Conservation (phyloP, 306 rosid genomes). For the Parietaria judaica region DNA sequence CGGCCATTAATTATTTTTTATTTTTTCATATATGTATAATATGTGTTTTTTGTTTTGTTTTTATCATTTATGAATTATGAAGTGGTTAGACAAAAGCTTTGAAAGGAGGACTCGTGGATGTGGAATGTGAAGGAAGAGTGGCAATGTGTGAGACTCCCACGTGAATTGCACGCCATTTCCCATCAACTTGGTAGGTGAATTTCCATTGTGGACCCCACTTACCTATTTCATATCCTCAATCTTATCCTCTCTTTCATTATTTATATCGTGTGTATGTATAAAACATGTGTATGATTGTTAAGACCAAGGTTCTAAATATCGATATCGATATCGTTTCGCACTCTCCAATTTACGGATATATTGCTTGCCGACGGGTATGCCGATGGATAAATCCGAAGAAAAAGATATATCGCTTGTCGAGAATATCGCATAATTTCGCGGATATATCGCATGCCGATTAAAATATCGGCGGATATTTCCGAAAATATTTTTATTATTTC, state of each 20-base stretch:
- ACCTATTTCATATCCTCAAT: not conserved
- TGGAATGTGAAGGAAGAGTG: not conserved
- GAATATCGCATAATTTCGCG: no score
- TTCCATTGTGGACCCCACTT: constrained; percentile 2
- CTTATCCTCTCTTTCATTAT: not conserved
- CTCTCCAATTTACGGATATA: no score
- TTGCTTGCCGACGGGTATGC: no score
- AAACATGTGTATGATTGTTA: no score
- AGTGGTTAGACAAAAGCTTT: constrained; percentile 1
- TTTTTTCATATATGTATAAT: not conserved
- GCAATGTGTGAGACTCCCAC: not conserved
- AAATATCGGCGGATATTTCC: no score
- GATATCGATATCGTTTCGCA: no score
- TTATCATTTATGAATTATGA: not conserved
- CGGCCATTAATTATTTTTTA: not conserved
- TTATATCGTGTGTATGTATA: no score
- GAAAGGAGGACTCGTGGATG: not conserved
- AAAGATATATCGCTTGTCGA: no score
- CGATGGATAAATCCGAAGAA: no score
- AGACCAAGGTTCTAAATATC: no score
- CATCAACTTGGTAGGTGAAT: constrained; percentile 1
- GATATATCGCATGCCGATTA: no score
- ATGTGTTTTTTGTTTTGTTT: not conserved
- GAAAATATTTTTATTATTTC: no score
- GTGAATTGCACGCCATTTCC: constrained; percentile 3